Evolutionary conservation across 768 basidiomycete genomes (phyloP), one percentile per base, ranked within the genome.

Genomic region (Hygrocybe punicea): DNA sequence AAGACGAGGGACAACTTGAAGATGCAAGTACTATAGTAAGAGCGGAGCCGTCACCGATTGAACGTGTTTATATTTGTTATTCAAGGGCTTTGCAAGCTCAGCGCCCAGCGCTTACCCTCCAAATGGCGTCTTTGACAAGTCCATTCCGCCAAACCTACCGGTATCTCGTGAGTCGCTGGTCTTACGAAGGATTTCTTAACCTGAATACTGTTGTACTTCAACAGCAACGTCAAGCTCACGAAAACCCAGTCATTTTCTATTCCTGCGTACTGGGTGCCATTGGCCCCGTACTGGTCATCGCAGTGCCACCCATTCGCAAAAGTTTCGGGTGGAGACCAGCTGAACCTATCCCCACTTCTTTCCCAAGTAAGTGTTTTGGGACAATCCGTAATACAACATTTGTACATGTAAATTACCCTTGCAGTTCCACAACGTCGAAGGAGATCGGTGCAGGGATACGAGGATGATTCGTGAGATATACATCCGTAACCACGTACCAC

Each of bases 151-250:
- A 74, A 39, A 76, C 81, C 16, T 86, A 83, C 61, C 81, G 83
- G 36, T 76, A 78, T 58, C 65, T 82, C 49, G 81, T 80, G 53
- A 63, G 69, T 62, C 8, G 1, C 21, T 17, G 21, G 25, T 37
- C 45, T 53, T 8, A n/a, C 29, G 13, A 23, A 13, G 45, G 23
- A n/a, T n/a, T n/a, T n/a, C n/a, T n/a, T n/a, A n/a, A n/a, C n/a
- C 24, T 24, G 33, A 37, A 19, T 50, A 11, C 51, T 39, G 10
- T n/a, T 11, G 14, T 23, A 42, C n/a, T 23, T 6, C 37, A 23
- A 13, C 68, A 95, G 93, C 91, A 93, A 92, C 84, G 88, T 47
- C 84, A 87, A 63, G 91, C 93, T 36, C 93, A 96, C 73, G 93
- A 96, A 73, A 84, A 82, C 65, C 93, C 93, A 25, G 89, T 92